Base-by-base conservation (phyloP, 129 eudicot species). In the Helichrysum umbraculigerum region DNA sequence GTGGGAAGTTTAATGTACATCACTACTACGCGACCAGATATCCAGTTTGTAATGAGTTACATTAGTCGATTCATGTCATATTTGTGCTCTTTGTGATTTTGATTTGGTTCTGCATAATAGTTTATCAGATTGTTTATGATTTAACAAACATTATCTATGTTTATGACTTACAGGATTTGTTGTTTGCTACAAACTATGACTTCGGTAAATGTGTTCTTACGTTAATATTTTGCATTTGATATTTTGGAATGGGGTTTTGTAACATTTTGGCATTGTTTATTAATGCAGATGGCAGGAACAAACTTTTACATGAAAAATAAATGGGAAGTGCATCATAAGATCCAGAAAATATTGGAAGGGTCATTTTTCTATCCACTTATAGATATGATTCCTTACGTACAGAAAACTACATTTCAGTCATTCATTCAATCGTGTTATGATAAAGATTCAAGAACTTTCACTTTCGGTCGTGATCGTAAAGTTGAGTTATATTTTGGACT, bases 181-280 rank as follows among this genome's bases (percentile, higher is more conserved):
- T 52, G 58, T 3, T 52, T 52, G 21, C 58, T 52, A 32, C 58
- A 52, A 52, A 16, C 58, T 16, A 52, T 52, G 57, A 51, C 19
- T 51, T 14, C 6, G 57, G 57, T 51, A 51, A 51, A 51, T 51
- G 57, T 51, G 57, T 51, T 51, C 57, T 51, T 14, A 51, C 19
- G 19, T 51, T 51, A 17, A 51, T 51, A 14, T 51, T 51, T 51
- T 51, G 57, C 57, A 51, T 51, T 51, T 51, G 57, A 51, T 51
- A 51, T 51, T 51, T 51, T 51, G 57, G 57, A 51, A 51, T 51
- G 57, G 57, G 57, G 57, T 51, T 51, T 51, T 51, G 57, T 51
- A 51, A 14, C 57, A 51, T 51, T 51, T 51, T 14, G 57, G 57
- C 57, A 11, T 51, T 51, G 57, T 51, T 14, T 51, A 51, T 10